A percentile compares a stretch with the other conserved stretches of the same genome.
phyloP scores from a whole-genome alignment of 768 basidiomycete genomes.

The Boletus sensibilis region DNA sequence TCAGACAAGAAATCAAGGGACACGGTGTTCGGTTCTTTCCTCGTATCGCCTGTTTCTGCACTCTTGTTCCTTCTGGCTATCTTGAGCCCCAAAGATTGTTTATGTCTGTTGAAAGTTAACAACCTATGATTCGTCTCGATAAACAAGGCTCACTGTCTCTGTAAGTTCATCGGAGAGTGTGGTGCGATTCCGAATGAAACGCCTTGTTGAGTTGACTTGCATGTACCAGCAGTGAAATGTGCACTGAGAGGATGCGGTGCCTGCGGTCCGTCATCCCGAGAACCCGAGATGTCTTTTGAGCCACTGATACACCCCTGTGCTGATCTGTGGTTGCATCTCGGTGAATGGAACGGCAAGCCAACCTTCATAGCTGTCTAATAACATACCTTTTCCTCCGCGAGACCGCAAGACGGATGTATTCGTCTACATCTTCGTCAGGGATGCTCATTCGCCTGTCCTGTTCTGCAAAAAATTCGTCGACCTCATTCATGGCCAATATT shows the following conservation, averaged over 20 bases:
- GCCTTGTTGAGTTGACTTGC: not conserved
- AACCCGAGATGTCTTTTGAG: not conserved
- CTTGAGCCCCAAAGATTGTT: not conserved
- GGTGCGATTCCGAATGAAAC: not conserved
- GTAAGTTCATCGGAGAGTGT: not conserved
- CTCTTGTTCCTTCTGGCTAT: not conserved
- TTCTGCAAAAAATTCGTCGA: constrained; percentile 52
- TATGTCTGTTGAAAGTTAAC: constrained; percentile 6
- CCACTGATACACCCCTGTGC: not conserved
- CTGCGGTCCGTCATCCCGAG: not conserved
- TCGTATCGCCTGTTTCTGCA: not conserved
- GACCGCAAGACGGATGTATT: constrained; percentile 38
- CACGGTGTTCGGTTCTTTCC: not conserved
- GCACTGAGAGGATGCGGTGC: not conserved
- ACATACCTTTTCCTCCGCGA: constrained; percentile 19
- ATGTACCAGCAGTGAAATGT: not conserved
- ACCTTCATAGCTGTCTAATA: not conserved
- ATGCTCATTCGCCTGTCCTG: constrained; percentile 53
- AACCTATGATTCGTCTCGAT: not conserved
- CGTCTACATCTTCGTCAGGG: constrained; percentile 51
- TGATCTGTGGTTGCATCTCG: constrained; percentile 2
- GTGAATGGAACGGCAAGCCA: constrained; percentile 7
- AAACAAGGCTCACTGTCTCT: constrained; percentile 10
- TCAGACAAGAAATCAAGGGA: not conserved
- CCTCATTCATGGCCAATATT: constrained; percentile 28